phyloP scores from a whole-genome alignment of 2,329 filamentous ascomycete species.

The Stenocarpella maydis region DNA sequence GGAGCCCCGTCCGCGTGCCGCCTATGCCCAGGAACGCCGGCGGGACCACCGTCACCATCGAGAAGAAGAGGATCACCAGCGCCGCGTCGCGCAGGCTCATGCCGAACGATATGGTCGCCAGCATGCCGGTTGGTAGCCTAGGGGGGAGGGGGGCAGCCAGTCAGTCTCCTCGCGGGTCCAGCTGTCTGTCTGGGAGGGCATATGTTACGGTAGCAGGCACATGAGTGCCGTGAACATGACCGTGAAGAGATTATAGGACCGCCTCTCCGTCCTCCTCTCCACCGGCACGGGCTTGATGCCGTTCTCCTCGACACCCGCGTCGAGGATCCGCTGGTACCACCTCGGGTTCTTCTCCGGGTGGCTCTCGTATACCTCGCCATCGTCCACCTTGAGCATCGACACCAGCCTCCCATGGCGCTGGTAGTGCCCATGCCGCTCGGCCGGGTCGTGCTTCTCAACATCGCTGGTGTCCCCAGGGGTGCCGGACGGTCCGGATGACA shows the following conservation, averaged over 20 bases:
- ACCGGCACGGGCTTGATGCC: conserved; percentile 65
- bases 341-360: conserved; percentile 43
- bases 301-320: conserved; percentile 59
- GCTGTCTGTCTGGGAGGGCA: background rate
- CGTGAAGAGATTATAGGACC: conserved; percentile 65
- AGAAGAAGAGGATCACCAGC: conserved; percentile 67
- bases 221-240: conserved; percentile 67
- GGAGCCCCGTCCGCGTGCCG: conserved; percentile 64
- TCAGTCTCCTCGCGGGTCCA: background rate
- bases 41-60: conserved; percentile 59
- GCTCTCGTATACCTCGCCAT: conserved; percentile 45
- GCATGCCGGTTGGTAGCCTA: conserved; percentile 65
- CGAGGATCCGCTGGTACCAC: conserved; percentile 54
- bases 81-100: conserved; percentile 63
- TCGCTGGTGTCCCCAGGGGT: conserved; percentile 27
- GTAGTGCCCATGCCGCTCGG: conserved; percentile 21
- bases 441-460: conserved; percentile 36
- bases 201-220: conserved; percentile 64
- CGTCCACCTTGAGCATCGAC: conserved; percentile 42
- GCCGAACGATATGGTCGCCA: conserved; percentile 62
- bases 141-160: background rate
- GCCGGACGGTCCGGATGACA: conserved; percentile 10
- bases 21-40: conserved; percentile 64
- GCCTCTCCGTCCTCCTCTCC: conserved; percentile 60
- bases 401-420: conserved; percentile 37